A percentile compares a stretch with the other conserved stretches of the same genome.
phyloP scores from a whole-genome alignment of 129 eudicot species.

The Apium graveolens region DNA sequence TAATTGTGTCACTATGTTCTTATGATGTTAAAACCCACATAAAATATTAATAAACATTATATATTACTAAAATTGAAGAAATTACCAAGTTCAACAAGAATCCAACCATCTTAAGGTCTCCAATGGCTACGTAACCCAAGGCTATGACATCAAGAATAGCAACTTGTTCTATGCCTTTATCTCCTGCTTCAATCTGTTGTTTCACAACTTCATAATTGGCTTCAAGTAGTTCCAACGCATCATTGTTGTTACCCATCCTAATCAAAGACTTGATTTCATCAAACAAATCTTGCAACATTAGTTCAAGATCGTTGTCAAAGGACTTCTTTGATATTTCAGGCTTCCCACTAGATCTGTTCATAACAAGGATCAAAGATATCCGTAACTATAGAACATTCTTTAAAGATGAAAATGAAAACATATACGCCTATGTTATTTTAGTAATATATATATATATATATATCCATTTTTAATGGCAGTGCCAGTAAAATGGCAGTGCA shows the following conservation, averaged over 20 bases:
- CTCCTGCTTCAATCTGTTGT: conserved; percentile 55
- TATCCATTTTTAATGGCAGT: too few species aligned
- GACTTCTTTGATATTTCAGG: conserved; percentile 27
- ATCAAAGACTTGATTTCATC: conserved; percentile 68
- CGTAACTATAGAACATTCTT: background rate
- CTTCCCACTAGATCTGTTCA: conserved; percentile 23
- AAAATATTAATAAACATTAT: background rate
- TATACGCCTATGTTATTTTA: background rate
- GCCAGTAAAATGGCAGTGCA: too few species aligned
- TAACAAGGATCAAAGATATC: conserved; percentile 3
- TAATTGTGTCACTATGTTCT: too few species aligned
- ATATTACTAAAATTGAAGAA: background rate
- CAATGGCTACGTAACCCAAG: conserved; percentile 69
- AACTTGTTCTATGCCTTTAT: conserved; percentile 58
- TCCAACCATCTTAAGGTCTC: conserved; percentile 51
- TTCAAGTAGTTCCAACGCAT: conserved; percentile 61
- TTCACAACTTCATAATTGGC: conserved; percentile 76
- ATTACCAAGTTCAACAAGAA: conserved; percentile 27
- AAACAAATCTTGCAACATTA: conserved; percentile 55
- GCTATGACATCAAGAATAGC: conserved; percentile 77
- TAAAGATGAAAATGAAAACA: background rate
- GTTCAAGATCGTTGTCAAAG: conserved; percentile 46
- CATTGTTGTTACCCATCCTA: conserved; percentile 44
- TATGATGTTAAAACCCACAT: background rate
- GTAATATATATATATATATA: too few species aligned